phyloP scores from a whole-genome alignment of 495 filamentous ascomycete genomes.

The Podospora anserina region DNA sequence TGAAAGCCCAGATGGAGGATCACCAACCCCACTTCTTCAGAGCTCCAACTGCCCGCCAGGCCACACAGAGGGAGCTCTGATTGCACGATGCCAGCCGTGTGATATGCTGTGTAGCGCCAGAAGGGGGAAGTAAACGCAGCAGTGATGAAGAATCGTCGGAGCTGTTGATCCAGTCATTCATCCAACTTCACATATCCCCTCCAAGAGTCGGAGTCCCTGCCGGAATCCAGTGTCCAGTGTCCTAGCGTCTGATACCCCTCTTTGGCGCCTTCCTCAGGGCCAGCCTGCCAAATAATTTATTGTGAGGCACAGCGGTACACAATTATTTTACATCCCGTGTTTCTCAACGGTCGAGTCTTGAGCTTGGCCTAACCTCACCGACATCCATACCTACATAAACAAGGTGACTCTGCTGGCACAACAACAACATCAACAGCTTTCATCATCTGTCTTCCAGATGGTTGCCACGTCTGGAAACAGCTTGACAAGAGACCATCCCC shows the following conservation, averaged over 20 bases:
- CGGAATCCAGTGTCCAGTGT: neutral
- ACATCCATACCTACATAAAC: neutral
- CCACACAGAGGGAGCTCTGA: neutral
- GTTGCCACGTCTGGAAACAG: neutral
- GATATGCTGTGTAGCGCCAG: neutral
- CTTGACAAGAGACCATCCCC: neutral
- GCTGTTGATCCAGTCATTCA: neutral
- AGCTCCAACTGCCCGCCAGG: neutral
- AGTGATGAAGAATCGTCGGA: neutral
- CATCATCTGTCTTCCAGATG: neutral
- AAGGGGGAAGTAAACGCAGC: neutral
- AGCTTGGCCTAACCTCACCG: neutral
- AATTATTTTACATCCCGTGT: neutral
- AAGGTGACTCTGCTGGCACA: neutral
- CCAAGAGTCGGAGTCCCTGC: neutral
- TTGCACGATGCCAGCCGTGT: neutral
- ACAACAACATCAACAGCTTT: neutral
- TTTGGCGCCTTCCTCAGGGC: constrained; percentile 1
- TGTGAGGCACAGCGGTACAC: constrained; percentile 8
- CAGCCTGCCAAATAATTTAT: neutral
- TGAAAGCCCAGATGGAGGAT: neutral
- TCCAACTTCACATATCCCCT: neutral
- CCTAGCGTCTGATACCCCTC: constrained; percentile 10
- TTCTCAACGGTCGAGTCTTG: neutral
- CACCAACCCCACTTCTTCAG: neutral